Base-by-base conservation (phyloP, 2,329 filamentous ascomycete species). In the Aspergillus sp. region DNA sequence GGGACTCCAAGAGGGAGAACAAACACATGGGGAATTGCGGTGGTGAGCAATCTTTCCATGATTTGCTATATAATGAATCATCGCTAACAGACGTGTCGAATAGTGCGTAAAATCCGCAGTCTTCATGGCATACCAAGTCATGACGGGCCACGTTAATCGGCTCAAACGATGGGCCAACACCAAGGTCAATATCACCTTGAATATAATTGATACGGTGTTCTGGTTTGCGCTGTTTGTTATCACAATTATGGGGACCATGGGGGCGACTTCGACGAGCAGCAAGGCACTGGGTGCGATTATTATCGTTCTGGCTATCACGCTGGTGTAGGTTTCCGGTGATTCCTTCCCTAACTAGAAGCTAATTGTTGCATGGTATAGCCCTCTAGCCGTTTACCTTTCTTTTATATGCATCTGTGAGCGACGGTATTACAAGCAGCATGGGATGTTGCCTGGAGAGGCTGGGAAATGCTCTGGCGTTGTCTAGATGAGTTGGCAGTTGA, bases 151-250 rank as follows among this genome's bases (percentile, higher is more conserved):
- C 25, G 39, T 58, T 3, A 40, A 50, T 2, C 55, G 62, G 8
- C 59, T 68, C 19, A 63, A 67, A 35, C 47, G 55, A 52, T 69
- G 64, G 67, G 65, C 56, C 4, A 69, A 62, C 12, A 47, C 55
- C 2, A 66, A 64, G 49, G 65, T 52, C 7, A 60, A 68, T 17
- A 61, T 66, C 53, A 57, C 63, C 2, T 49, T 69, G 43, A 61
- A 64, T 17, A 57, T 67, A 1, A 63, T 68, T 11, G 67, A 69
- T 12, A 68, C 64, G 0, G 37, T 69, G 2, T 68, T 69, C 19
- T 69, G 65, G 64, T 64, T 68, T 17, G 65, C 61, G 0, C 45
- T 68, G 2, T 66, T 68, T n/a, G 55, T 68, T 8, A 62, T 68
- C 35, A 62, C 56, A 3, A 63, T 67, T 1, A 58, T 68, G 56